Evolutionary conservation across 78 protist species (phyloP), one percentile per base, ranked within the genome.

Genomic region (Dictyostelium citrinum): DNA sequence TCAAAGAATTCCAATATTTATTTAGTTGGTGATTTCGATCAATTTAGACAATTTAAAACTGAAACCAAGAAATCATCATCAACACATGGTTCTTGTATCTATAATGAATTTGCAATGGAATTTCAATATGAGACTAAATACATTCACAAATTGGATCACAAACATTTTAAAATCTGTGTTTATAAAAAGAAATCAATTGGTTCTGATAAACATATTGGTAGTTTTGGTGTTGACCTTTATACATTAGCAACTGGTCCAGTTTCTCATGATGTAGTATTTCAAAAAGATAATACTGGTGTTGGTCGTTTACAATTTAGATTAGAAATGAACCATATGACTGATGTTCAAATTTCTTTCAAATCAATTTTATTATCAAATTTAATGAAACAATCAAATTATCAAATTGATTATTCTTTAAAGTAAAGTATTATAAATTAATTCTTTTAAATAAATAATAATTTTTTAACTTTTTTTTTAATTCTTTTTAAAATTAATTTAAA

Each of bases 181-280:
- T 86, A 76, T 43, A 86, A 77, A 74, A 74, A 77, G 77, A 86
- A 86, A 74, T 77, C 83, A 31, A 41, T 86, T 4, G 76, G 80
- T 43, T 17, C 92, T 6, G 92, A 86, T 77, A 55, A 82, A 16
- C 35, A 75, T 11, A 67, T 91, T 5, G 95, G 95, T 27, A 24
- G 46, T n/a, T 85, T 91, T 12, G 9, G 17, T 14, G 90, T 91
- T 7, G 95, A 91, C 27, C 83, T 91, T 10, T 82, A 84, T 24
- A 91, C 95, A 2, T 67, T 82, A 22, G 95, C 90, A 10, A 91
- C 95, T 27, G 95, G 95, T 11, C 95, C 95, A 14, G 46, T 83
- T 4, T 29, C 14, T 1, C 95, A 91, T 51, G 92, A 86, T 77
- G 70, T 86, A 0, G 24, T 86, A 0, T 51, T 86, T n/a, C 27